These are phyloP conservation scores for Cladosporium sp. DNA, from an alignment of 2,329 filamentous ascomycete species.

Conservation along the genomic window DNA sequence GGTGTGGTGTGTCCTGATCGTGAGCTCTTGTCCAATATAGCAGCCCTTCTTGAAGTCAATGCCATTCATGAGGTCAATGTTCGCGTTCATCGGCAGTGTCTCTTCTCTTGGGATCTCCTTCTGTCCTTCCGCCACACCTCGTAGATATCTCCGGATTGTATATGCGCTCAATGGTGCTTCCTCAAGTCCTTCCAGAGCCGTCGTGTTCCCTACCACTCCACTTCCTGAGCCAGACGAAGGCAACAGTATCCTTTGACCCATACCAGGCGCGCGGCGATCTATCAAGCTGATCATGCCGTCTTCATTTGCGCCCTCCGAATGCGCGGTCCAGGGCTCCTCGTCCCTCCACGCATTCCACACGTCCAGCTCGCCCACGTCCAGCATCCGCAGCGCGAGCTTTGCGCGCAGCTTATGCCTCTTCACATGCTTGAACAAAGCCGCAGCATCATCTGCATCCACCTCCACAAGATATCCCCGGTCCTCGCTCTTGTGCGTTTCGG, in stretches of 20 bases:
- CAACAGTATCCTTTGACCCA: conserved; percentile 39
- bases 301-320: conserved; percentile 26
- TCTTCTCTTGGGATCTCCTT: conserved; percentile 70
- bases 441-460: conserved; percentile 69
- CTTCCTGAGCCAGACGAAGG: conserved; percentile 23
- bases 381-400: conserved; percentile 69
- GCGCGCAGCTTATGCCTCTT: conserved; percentile 83
- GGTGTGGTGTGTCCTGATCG: conserved; percentile 90
- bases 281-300: conserved; percentile 44
- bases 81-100: conserved; percentile 83
- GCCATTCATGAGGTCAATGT: conserved; percentile 81
- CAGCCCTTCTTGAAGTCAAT: conserved; percentile 96
- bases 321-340: conserved; percentile 40
- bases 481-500: conserved; percentile 29
- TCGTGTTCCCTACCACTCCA: conserved; percentile 32
- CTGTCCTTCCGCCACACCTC: conserved; percentile 84
- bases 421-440: conserved; percentile 68
- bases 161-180: conserved; percentile 57
- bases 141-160: conserved; percentile 72
- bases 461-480: conserved; percentile 74
- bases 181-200: conserved; percentile 42
- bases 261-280: conserved; percentile 40
- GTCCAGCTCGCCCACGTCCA: conserved; percentile 65
- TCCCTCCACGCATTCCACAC: conserved; percentile 78
- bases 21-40: conserved; percentile 95